phyloP scores from a whole-genome alignment of 2,329 filamentous ascomycete genomes.

The Talaromyces sp. region DNA sequence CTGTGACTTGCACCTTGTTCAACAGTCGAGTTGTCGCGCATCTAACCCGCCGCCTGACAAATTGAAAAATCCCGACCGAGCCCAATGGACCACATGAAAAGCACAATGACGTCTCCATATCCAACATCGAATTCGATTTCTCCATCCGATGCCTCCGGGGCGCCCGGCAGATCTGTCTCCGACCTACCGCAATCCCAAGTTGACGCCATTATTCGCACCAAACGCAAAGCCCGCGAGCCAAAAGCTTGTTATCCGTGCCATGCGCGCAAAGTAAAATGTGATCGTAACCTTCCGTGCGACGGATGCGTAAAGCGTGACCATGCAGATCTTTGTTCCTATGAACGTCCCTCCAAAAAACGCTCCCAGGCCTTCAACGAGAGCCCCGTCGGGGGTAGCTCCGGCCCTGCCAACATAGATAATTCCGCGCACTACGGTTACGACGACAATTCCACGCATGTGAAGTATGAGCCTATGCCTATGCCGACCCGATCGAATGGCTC shows the following conservation, averaged over 20 bases:
- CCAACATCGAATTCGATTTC: constrained; percentile 34
- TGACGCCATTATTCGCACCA: constrained; percentile 52
- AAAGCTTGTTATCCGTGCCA: constrained; percentile 52
- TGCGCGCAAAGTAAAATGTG: constrained; percentile 53
- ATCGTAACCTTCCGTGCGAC: constrained; percentile 53
- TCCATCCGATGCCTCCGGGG: constrained; percentile 31
- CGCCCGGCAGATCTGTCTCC: constrained; percentile 33
- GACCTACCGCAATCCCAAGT: constrained; percentile 50
- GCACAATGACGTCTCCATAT: constrained; percentile 35
- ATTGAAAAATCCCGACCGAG: neutral
- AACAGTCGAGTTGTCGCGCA: neutral
- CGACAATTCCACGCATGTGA: constrained; percentile 27
- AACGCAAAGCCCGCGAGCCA: constrained; percentile 52
- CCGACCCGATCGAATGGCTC: constrained; percentile 17
- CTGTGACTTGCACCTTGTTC: neutral
- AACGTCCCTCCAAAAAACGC: constrained; percentile 51
- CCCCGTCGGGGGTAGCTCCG: constrained; percentile 15
- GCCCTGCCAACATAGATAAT: constrained; percentile 13
- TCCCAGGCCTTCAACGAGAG: constrained; percentile 30
- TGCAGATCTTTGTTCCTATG: constrained; percentile 53
- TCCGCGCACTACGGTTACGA: constrained; percentile 13
- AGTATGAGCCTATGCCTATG: constrained; percentile 24
- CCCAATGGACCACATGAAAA: neutral
- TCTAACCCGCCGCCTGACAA: constrained; percentile 4
- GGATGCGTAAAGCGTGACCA: constrained; percentile 54